Evolutionary conservation across 108 stramenopile genomes (phyloP), one percentile per base, ranked within the genome.

Genomic region (Stephanodiscus triporus): DNA sequence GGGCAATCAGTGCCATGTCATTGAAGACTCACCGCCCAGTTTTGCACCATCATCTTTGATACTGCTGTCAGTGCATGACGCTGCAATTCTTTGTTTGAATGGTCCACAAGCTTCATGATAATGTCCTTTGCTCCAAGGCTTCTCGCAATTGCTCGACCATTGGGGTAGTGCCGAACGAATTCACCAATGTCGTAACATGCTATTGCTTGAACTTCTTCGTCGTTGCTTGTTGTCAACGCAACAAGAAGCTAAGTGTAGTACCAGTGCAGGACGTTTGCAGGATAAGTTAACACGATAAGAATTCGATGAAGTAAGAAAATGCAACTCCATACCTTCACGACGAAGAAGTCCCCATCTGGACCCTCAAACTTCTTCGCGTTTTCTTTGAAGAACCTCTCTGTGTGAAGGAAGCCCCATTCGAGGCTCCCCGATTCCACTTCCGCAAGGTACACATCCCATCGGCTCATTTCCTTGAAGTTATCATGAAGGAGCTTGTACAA

Each of bases 181-280:
- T 97, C 97, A 53, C 97, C 98, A 71, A 99, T 86, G 80, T 98
- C 98, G 66, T 95, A 97, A 75, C 95, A 97, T 7, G 98, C 98
- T 83, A 98, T 94, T 56, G 96, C 81, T 53, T 94, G 89, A 56
- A 97, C 91, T 65, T 97, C 95, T 62, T 92, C 89, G 77, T 96
- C 94, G 26, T 83, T 79, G 63, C 88, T 85, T 34, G 78, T 73
- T 49, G 97, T 84, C 60, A 98, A 84, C 9, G 84, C 75, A 73
- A 96, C 93, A 9, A 97, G 89, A 53, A 84, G 58, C 84, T 91
- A 75, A 38, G 38, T 27, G 17, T 11, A 55, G 38, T 26, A 20
- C 32, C 17, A 49, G 48, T 38, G 38, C 85, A 22, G 32, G 72
- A 38, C 26, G 16, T 14, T 56, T 19, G 29, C n/a, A n/a, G 20